Conservation (phyloP, 1,284 basidiomycete species). For the Uromyces viciae-fabae region DNA sequence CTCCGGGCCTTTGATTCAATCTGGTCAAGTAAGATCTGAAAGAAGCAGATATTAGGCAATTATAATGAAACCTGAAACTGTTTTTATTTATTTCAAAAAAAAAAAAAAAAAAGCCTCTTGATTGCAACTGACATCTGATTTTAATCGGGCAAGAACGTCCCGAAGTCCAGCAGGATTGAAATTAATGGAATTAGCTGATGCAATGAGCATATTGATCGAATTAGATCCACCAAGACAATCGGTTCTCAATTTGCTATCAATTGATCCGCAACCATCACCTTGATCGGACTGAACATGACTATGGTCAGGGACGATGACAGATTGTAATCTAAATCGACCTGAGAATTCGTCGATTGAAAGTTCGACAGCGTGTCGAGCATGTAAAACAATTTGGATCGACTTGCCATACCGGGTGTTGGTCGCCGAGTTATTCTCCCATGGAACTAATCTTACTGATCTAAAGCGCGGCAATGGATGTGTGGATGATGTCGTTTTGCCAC, state of each 20-base stretch:
- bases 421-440: neutral
- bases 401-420: neutral
- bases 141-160: conserved; percentile 26
- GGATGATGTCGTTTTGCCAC: neutral
- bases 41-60: neutral
- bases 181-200: conserved; percentile 19
- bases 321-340: conserved; percentile 36
- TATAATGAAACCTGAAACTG: too few relatives aligned
- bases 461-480: conserved; percentile 5
- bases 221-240: neutral
- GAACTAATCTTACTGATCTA: conserved; percentile 19
- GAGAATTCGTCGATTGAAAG: conserved; percentile 38
- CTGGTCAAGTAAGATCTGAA: conserved; percentile 32
- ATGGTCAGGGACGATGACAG: neutral
- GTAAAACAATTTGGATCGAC: conserved; percentile 32
- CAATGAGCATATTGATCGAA: neutral
- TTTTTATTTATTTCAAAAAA: neutral
- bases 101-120: too few relatives aligned
- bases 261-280: neutral
- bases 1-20: conserved; percentile 25
- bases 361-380: conserved; percentile 27
- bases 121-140: conserved; percentile 38
- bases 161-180: conserved; percentile 21
- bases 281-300: neutral
- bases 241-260: neutral